phyloP scores from a whole-genome alignment of 1,139 yeast genomes.

The Sugiyamaella castrensis region DNA sequence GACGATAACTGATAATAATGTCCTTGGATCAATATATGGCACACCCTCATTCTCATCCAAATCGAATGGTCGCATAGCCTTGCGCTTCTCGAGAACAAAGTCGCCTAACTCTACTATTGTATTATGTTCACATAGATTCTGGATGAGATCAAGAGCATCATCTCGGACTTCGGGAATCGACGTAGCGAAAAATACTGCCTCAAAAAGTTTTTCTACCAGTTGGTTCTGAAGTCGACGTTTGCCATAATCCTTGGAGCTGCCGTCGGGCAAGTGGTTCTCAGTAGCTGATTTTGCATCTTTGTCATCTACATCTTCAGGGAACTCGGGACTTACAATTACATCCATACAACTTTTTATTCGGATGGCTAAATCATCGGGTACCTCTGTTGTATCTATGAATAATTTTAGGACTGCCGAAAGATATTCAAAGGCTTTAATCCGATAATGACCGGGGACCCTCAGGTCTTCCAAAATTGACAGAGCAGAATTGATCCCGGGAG shows the following conservation, averaged over 20 bases:
- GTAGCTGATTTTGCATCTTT: too few species aligned
- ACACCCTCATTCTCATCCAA: constrained; percentile 79
- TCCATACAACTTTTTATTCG: constrained; percentile 50
- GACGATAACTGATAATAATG: constrained; percentile 70
- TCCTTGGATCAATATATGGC: constrained; percentile 64
- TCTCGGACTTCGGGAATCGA: constrained; percentile 72
- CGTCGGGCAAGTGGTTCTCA: too few species aligned
- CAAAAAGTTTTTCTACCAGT: constrained; percentile 55
- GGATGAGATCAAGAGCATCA: constrained; percentile 61
- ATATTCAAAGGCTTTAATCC: constrained; percentile 74
- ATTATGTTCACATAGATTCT: constrained; percentile 73
- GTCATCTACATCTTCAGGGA: constrained; percentile 40
- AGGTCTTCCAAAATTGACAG: constrained; percentile 60
- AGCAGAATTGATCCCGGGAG: constrained; percentile 82
- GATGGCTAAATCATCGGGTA: constrained; percentile 55
- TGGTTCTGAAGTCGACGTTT: constrained; percentile 58
- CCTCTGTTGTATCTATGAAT: constrained; percentile 61
- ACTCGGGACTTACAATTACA: constrained; percentile 48
- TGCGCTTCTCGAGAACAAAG: constrained; percentile 66
- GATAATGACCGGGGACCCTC: constrained; percentile 61
- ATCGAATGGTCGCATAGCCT: constrained; percentile 67
- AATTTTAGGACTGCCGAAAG: constrained; percentile 64
- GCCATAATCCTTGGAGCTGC: constrained; percentile 36
- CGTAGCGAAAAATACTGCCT: constrained; percentile 69
- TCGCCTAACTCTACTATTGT: constrained; percentile 73